phyloP scores from a whole-genome alignment of 1,284 basidiomycete species.

The Cutaneotrichosporon mucoides region DNA sequence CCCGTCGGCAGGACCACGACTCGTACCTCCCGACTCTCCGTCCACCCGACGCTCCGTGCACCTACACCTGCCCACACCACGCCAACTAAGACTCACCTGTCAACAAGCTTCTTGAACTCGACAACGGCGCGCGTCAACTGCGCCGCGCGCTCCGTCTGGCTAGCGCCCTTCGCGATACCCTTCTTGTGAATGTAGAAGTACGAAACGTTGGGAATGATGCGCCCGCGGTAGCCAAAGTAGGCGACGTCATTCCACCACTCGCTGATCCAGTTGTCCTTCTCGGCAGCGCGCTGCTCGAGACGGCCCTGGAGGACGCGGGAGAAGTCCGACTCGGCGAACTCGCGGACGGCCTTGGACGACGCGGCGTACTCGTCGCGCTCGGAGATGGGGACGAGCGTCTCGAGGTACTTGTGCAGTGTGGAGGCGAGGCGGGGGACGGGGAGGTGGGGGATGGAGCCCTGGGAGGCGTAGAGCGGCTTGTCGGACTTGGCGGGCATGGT shows the following conservation, averaged over 20 bases:
- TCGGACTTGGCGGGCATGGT: slow-evolving; percentile 10
- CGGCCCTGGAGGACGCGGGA: slow-evolving; percentile 74
- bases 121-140: slow-evolving; percentile 75
- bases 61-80: too few relatives aligned
- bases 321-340: slow-evolving; percentile 67
- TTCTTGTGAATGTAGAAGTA: slow-evolving; percentile 91
- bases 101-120: slow-evolving; percentile 73
- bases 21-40: too few relatives aligned
- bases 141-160: slow-evolving; percentile 68
- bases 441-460: slow-evolving; percentile 71
- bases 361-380: slow-evolving; percentile 59
- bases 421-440: slow-evolving; percentile 78
- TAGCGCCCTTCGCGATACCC: slow-evolving; percentile 56
- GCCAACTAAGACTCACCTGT: slow-evolving; percentile 57
- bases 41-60: too few relatives aligned
- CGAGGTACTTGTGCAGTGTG: slow-evolving; percentile 80
- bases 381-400: slow-evolving; percentile 71
- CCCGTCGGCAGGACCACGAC: too few relatives aligned
- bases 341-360: slow-evolving; percentile 61
- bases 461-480: slow-evolving; percentile 69
- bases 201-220: slow-evolving; percentile 88
- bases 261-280: slow-evolving; percentile 74
- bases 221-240: slow-evolving; percentile 58
- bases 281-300: slow-evolving; percentile 65
- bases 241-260: slow-evolving; percentile 98